Base-by-base conservation (phyloP, 1,284 basidiomycete genomes). In the Marasmius fiardii region DNA sequence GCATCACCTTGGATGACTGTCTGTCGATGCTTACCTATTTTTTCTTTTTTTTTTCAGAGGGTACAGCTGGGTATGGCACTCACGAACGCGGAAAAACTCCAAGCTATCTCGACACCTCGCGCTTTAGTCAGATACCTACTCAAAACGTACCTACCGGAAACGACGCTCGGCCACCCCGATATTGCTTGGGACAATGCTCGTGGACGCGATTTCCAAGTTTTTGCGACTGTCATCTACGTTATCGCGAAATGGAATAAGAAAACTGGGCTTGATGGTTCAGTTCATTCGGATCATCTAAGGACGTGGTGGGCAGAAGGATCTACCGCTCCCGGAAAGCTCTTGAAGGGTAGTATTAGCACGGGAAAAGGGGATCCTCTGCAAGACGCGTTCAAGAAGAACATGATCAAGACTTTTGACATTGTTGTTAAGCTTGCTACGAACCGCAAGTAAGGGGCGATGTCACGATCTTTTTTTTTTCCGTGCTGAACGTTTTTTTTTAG, bases 41-140 rank as follows among this genome's bases (percentile, higher is more conserved):
- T 10, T 53, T 34, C 26, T 18, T 44, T 14, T 24, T 8, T 26
- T 50, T 26, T 16, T 3, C 60, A 87, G 85, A 77, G 88, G 43
- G 88, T 91, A 3, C 88, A 91, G 70, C 73, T 90, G 1, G 88
- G 88, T 1, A 83, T 90, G 77, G 86, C 88, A 0, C 74, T 90
- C n/a, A 90, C 86, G 0, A 82, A 86, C 6, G 84, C 88, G 54
- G 86, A 90, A 67, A 88, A 85, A 67, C 74, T 90, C 7, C 83
- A 86, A 61, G 85, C 87, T 0, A 73, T 81, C 59, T 78, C 70
- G 51, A 79, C 79, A 0, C 75, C 76, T 0, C 79, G 81, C 1
- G 55, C 68, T 1, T 82, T 88, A 59, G 69, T 87, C 26, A 80
- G 84, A 26, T 69, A 73, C 11, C 61, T 89, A 2, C 72, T 78